Base-by-base conservation (phyloP, 1,139 yeast species). In the Candida smagusa region DNA sequence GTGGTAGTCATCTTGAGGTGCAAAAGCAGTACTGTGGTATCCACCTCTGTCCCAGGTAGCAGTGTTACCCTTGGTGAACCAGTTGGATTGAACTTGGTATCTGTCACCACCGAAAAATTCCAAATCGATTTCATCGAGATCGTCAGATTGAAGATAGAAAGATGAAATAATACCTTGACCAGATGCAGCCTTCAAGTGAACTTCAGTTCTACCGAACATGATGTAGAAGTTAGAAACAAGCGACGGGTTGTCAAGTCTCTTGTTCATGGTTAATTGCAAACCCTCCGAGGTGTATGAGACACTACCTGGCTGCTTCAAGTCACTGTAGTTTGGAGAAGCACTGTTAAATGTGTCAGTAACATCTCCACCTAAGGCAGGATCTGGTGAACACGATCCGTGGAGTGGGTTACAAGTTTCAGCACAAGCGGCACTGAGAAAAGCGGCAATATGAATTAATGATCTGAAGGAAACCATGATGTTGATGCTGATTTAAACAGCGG, bases 181-280 rank as follows among this genome's bases (percentile, higher is more conserved):
- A 11, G 74, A 62, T 4, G 92, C 89, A 13, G 92, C 84, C 57
- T 81, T 75, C 43, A 85, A 58, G 3, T 69, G 72, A 7, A 81
- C 89, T 56, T 85, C 94, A 13, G 86, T 77, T 49, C 80, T 79
- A 37, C 96, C 96, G 60, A 81, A 88, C 92, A 88, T 84, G 48
- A 88, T 77, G 61, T 86, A 86, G 56, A 85, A 86, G 47, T 82
- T 74, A 7, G 95, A 85, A 46, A 71, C 74, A 37, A 88, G 59
- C 2, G 90, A 74, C 8, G 96, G 96, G 53, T 84, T 83, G 54
- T 87, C 92, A 41, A 70, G 81, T 50, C 82, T 67, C 50, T 81
- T 67, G 5, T 74, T 65, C 38, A 89, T 61, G 2, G 81, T 73
- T 48, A 89, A 61, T 31, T 68, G 58, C 25, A 82, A 63, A 7